Base-by-base conservation (phyloP, 139 green algal species). In the Chlamydomonas eustigma region DNA sequence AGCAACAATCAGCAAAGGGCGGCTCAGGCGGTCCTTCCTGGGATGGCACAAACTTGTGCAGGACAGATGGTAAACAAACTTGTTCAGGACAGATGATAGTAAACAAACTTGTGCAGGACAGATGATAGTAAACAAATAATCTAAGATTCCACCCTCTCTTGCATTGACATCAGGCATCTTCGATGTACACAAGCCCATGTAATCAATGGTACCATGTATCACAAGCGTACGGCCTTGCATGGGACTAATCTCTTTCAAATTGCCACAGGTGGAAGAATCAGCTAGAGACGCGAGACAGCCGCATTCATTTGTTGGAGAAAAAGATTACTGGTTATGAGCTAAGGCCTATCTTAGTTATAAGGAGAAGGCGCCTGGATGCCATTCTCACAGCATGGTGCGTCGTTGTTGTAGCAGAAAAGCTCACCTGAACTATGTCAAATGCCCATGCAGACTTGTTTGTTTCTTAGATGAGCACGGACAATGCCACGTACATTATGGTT, bases 231-330 rank as follows among this genome's bases (percentile, higher is more conserved):
- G n/a, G n/a, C n/a, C n/a, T n/a, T n/a, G n/a, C n/a, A n/a, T n/a
- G n/a, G n/a, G n/a, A n/a, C n/a, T n/a, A n/a, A n/a, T n/a, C n/a
- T n/a, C n/a, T n/a, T n/a, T n/a, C n/a, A n/a, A n/a, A n/a, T n/a
- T n/a, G n/a, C n/a, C 84, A 85, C 6, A 87, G 83, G 78, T 93
- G 88, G 87, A 95, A 94, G 81, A 86, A 85, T 51, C 86, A 94
- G 81, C 51, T 91, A 39, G 64, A 51, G 25, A 82, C 86, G 34
- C 63, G 89, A 2, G 91, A 92, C 34, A 67, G 50, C 52, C 83
- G 70, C 65, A 81, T 81, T 32, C 76, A 74, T 28, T 31, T 37
- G 37, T 30, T 81, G 51, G 76, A 81, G 76, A 75, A 63, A 38
- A 63, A 75, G 35, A 31, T 68, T 12, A 18, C 76, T 0, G 88